Evolutionary conservation across 139 green algal species (phyloP).

Genomic region (Coelastrella sp.): DNA sequence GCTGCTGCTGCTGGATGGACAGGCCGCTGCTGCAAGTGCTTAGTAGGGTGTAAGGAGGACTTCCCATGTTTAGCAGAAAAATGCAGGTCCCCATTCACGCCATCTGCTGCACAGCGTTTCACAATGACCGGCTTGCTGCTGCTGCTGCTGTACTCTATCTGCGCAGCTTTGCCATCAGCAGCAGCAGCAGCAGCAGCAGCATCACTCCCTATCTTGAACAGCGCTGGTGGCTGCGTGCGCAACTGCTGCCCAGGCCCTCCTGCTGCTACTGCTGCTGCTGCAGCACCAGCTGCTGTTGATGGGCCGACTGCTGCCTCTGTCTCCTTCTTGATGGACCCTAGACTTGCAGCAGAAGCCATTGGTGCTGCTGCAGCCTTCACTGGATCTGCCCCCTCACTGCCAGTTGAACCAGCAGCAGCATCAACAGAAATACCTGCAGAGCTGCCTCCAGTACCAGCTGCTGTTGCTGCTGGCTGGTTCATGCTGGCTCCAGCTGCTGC

Average conservation of each 20-base stretch:
- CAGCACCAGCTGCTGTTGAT: not conserved
- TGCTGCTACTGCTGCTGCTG: constrained; percentile 11
- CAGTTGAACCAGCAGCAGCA: not conserved
- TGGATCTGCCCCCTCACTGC: not conserved
- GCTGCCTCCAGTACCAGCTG: not conserved
- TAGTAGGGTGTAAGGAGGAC: no score
- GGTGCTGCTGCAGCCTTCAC: not conserved
- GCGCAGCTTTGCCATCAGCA: no score
- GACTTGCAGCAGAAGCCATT: not conserved
- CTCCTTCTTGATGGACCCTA: not conserved
- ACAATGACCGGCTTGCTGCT: not conserved
- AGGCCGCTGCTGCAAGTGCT: not conserved
- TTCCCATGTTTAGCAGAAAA: no score
- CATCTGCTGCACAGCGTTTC: not conserved
- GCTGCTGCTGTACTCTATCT: not conserved
- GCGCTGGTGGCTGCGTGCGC: not conserved
- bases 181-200: not conserved
- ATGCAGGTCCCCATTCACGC: no score
- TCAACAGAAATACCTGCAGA: not conserved
- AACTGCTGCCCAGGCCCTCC: not conserved
- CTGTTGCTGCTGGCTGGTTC: not conserved
- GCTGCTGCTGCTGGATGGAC: constrained; percentile 4
- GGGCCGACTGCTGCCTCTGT: not conserved
- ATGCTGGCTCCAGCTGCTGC: not conserved
- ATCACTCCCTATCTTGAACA: not conserved